phyloP scores from a whole-genome alignment of 1,284 basidiomycete species.

The Leucocoprinus gongylophorus region DNA sequence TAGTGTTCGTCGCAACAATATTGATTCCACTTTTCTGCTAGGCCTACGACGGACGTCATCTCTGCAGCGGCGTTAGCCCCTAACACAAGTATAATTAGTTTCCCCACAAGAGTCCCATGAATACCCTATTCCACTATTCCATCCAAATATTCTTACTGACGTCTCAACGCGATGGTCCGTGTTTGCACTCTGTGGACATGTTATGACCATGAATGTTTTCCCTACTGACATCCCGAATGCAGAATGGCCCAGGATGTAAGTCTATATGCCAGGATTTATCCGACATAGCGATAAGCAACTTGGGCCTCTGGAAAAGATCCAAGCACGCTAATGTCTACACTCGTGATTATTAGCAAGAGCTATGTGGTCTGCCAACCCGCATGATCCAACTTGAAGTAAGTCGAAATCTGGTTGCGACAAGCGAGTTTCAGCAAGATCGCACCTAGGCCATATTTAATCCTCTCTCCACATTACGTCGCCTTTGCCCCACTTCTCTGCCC shows the following conservation, averaged over 20 bases:
- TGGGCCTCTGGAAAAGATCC: not conserved
- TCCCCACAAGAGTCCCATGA: no score
- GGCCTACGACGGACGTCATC: no score
- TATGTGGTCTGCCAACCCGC: no score
- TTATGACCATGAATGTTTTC: not conserved
- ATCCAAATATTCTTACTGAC: no score
- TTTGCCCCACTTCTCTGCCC: conserved; percentile 78
- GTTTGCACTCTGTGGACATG: not conserved
- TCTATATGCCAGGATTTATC: not conserved
- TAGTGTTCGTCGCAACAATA: no score
- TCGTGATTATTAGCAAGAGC: not conserved
- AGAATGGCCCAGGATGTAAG: no score
- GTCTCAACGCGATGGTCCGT: no score
- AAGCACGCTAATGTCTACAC: not conserved
- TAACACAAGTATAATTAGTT: no score
- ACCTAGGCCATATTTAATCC: conserved; percentile 17
- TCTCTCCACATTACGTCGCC: conserved; percentile 77
- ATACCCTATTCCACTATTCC: no score
- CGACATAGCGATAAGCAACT: not conserved
- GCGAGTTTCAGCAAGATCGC: not conserved
- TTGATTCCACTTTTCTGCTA: no score
- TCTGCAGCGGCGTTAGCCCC: no score
- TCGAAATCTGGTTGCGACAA: not conserved
- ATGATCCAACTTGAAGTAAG: not conserved
- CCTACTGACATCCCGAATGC: not conserved